A percentile compares a stretch with the other conserved stretches of the same genome.
Conservation (phyloP, 352 stramenopile species). For the Phytophthora europaea region DNA sequence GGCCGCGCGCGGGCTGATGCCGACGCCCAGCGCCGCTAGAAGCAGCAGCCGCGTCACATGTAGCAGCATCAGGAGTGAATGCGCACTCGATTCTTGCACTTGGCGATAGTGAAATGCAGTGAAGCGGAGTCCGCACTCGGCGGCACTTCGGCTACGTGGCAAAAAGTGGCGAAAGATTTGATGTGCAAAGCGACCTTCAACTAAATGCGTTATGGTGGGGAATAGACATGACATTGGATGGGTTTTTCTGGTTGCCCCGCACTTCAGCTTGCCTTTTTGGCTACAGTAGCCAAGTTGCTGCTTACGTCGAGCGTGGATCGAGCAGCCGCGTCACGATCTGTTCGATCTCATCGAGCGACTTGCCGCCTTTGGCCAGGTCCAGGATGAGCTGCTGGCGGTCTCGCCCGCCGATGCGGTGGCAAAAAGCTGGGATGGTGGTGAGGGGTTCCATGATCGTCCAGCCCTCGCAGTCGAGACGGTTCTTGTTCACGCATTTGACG, state of each 20-base stretch:
- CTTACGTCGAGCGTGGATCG: background rate
- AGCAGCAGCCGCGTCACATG: slow-evolving; percentile 17
- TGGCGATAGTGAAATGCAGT: slow-evolving; percentile 25
- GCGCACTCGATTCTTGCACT: slow-evolving; percentile 15
- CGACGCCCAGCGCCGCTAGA: background rate
- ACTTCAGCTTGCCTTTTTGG: background rate
- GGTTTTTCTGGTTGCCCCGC: slow-evolving; percentile 17
- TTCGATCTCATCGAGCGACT: slow-evolving; percentile 23
- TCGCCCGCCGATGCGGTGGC: background rate
- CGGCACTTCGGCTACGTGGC: slow-evolving; percentile 1
- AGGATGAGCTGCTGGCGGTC: slow-evolving; percentile 25
- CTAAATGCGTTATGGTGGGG: slow-evolving; percentile 9
- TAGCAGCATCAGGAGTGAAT: slow-evolving; percentile 21
- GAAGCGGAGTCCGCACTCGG: slow-evolving; percentile 22
- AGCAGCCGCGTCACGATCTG: slow-evolving; percentile 25
- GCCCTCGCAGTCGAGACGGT: slow-evolving; percentile 10
- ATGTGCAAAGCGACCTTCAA: slow-evolving; percentile 20
- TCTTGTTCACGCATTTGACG: slow-evolving; percentile 15
- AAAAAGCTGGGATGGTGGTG: background rate
- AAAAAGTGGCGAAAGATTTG: slow-evolving; percentile 34
- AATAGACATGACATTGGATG: slow-evolving; percentile 9
- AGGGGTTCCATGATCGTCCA: slow-evolving; percentile 25
- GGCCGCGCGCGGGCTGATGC: background rate
- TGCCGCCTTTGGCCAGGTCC: slow-evolving; percentile 23
- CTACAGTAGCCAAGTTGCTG: background rate